Percentiles rank a stretch among this genome's conserved stretches.
Conservation (phyloP, 768 basidiomycete genomes). For the Fomitopsis serialis region DNA sequence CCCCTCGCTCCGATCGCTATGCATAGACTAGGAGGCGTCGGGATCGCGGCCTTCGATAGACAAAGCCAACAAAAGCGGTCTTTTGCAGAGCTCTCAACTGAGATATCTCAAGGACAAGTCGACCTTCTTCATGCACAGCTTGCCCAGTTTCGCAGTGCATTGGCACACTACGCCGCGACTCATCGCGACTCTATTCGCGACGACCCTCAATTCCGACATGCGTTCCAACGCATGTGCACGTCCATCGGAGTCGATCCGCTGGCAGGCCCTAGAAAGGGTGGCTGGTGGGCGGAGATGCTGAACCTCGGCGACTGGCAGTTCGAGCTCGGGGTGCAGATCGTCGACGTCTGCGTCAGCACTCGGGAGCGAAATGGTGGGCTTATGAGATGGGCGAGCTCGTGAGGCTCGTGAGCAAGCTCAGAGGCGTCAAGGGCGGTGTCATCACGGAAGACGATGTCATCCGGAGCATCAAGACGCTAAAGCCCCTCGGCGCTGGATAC, state of each 20-base stretch:
- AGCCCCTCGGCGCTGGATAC: constrained; percentile 90
- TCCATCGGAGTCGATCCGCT: constrained; percentile 94
- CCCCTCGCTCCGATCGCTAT: constrained; percentile 38
- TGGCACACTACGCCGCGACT: constrained; percentile 72
- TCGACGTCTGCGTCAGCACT: constrained; percentile 86
- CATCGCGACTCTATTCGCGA: constrained; percentile 81
- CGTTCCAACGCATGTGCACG: constrained; percentile 94
- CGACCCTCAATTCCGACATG: constrained; percentile 84
- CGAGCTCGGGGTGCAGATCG: constrained; percentile 92
- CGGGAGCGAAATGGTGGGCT: constrained; percentile 89
- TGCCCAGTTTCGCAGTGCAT: constrained; percentile 74
- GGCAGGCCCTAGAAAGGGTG: constrained; percentile 77
- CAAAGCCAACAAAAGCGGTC: constrained; percentile 77
- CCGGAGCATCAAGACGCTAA: constrained; percentile 79
- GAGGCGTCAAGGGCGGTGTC: constrained; percentile 60
- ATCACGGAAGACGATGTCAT: constrained; percentile 85
- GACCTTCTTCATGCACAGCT: constrained; percentile 78
- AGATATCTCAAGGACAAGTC: constrained; percentile 73
- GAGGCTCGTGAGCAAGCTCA: constrained; percentile 67
- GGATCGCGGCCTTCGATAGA: constrained; percentile 85
- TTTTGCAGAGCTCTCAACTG: constrained; percentile 75
- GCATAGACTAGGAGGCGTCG: constrained; percentile 77
- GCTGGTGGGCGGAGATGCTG: constrained; percentile 89
- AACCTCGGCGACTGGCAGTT: constrained; percentile 93
- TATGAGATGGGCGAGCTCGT: constrained; percentile 87